Evolutionary conservation across 2,329 filamentous ascomycete genomes (phyloP), one percentile per base, ranked within the genome.

Genomic region (Fusarium sp.): DNA sequence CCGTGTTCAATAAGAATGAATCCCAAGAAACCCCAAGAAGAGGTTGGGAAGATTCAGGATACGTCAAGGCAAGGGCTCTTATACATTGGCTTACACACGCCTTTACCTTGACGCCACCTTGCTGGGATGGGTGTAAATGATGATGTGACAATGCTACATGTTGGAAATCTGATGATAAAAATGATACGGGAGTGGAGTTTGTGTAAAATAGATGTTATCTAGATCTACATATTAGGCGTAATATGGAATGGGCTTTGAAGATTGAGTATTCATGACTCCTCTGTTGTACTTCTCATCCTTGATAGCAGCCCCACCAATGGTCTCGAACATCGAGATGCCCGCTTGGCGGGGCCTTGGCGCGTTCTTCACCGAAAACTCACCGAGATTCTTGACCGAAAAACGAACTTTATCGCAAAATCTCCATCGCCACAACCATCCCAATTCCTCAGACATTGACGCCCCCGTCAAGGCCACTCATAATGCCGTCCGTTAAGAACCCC

Each of bases 401-500:
- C 55, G 42, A 71, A 10, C 64, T 38, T 53, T 27, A 44, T 66
- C 67, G 72, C 58, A 68, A 38, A 75, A 67, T 57, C 55, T 70
- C 29, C 61, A 67, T 57, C 56, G 49, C 55, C 33, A 67, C 27
- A 31, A 20, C 56, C 53, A 56, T 29, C 60, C 29, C 17, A 33
- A n/a, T 29, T 36, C 56, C 12, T 49, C 20, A 36, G 38, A 53
- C 40, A 42, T 38, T 42, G 40, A 27, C 33, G 12, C 35, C 12
- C 29, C 29, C 38, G 12, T 8, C 44, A 20, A 62, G 7, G 17
- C 40, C 59, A 22, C 27, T n/a, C 59, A 77, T 64, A 71, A 90
- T 89, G 87, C 85, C 86, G 17, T 90, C 88, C 56, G 85, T 89
- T 75, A 87, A 87, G 73, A 91, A 89, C 82, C 88, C 88, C 77